phyloP scores from a whole-genome alignment of 495 filamentous ascomycete genomes.

The Podospora fimiseda region DNA sequence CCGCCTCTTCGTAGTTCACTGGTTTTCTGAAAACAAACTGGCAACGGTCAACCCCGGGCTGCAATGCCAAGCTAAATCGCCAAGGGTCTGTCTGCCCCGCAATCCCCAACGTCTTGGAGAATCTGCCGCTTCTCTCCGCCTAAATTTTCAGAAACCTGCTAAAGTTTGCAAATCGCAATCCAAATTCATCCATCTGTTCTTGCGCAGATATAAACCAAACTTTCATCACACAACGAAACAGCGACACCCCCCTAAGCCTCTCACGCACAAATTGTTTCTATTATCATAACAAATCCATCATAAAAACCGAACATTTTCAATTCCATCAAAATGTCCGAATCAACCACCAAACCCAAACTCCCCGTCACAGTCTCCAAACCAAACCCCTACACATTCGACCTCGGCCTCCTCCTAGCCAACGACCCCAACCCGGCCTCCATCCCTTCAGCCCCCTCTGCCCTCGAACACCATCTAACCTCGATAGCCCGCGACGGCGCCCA shows the following conservation, averaged over 20 bases:
- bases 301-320: background rate
- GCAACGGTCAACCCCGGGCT: too few species aligned
- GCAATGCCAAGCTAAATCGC: too few species aligned
- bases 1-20: too few species aligned
- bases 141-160: too few species aligned
- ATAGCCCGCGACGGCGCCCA: constrained; percentile 83
- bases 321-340: constrained; percentile 28
- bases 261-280: background rate
- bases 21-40: too few species aligned
- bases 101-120: too few species aligned
- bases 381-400: constrained; percentile 86
- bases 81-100: too few species aligned
- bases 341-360: constrained; percentile 32
- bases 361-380: constrained; percentile 68
- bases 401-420: constrained; percentile 73
- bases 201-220: background rate
- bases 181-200: background rate
- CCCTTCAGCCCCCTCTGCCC: constrained; percentile 35
- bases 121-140: too few species aligned
- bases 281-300: background rate
- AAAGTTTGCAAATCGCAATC: too few species aligned
- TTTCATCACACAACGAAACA: background rate
- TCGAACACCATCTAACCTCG: constrained; percentile 54
- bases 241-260: background rate
- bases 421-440: constrained; percentile 71